Evolutionary conservation across 768 basidiomycete genomes (phyloP), one percentile per base, ranked within the genome.

Genomic region (Lactarius sanguifluus): DNA sequence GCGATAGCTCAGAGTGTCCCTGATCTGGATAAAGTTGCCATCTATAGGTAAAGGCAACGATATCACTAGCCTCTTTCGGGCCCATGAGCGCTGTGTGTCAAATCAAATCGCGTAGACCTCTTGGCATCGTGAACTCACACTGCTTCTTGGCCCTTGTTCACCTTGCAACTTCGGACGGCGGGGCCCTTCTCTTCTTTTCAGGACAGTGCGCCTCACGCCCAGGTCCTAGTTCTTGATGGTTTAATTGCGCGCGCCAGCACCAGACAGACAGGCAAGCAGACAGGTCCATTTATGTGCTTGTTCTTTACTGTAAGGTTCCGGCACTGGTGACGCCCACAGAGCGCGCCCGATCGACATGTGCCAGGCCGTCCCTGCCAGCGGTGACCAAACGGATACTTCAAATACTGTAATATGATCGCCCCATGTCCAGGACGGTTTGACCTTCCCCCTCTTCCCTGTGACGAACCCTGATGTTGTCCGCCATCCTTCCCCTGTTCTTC

Each of bases 381-480:
- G 13, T 13, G 18, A 41, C 15, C 57, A 23, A 28, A 10, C 38
- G n/a, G 4, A n/a, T 57, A 16, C 40, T 41, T 41, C 40, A 32
- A 59, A 59, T 34, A 34, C 9, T 34, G 34, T 59, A 40, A 40
- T 6, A 52, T 36, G 57, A 20, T 57, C 5, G 7, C 18, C 15
- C 57, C 25, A 25, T 5, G 5, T 25, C 57, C 3, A 9, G 16
- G 15, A 60, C 2, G 59, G 32, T n/a, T 47, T 34, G 32, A 5
- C 32, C 50, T 38, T 10, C 12, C 36, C 15, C 38, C 25, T n/a
- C 32, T 20, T 45, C n/a, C 50, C 30, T 30, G 2, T 55, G 16
- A 36, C 61, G 57, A 58, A 4, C 13, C 38, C 3, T 13, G 32
- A 70, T 70, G 67, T 57, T 68, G 40, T 68, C 60, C 28, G 23